Conservation (phyloP, 2,329 filamentous ascomycete genomes). For the Xylaria sp. region DNA sequence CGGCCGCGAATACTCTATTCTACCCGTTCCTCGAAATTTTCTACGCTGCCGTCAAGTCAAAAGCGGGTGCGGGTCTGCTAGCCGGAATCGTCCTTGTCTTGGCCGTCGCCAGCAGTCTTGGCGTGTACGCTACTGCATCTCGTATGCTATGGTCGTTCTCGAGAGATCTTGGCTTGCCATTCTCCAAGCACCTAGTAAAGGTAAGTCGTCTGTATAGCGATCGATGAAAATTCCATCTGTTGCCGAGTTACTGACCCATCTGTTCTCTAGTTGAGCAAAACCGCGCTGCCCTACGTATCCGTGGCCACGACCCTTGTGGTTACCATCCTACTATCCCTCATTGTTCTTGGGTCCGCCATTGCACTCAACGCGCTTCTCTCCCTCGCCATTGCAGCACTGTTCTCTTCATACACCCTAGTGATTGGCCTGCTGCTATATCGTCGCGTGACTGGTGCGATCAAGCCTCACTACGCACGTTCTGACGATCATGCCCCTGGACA, state of each 20-base stretch:
- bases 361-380: slow-evolving; percentile 60
- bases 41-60: slow-evolving; percentile 39
- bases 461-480: slow-evolving; percentile 23
- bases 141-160: slow-evolving; percentile 47
- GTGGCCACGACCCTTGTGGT: slow-evolving; percentile 40
- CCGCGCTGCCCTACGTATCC: slow-evolving; percentile 40
- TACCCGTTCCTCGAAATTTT: slow-evolving; percentile 49
- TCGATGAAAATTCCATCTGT: not conserved
- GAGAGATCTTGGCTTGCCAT: slow-evolving; percentile 42
- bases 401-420: slow-evolving; percentile 56
- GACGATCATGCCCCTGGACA: slow-evolving; percentile 17
- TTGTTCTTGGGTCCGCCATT: slow-evolving; percentile 44
- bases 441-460: slow-evolving; percentile 50
- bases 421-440: slow-evolving; percentile 55
- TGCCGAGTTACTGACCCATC: not conserved
- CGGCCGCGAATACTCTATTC: slow-evolving; percentile 36
- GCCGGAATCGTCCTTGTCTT: slow-evolving; percentile 41
- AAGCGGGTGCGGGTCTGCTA: slow-evolving; percentile 46
- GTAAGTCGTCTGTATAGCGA: slow-evolving; percentile 21
- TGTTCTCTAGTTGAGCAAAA: slow-evolving; percentile 35
- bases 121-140: slow-evolving; percentile 42
- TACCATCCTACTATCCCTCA: slow-evolving; percentile 44
- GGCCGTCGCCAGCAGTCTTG: slow-evolving; percentile 37
- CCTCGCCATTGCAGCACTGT: slow-evolving; percentile 56
- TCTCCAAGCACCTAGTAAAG: slow-evolving; percentile 40